Conservation (phyloP, 331 rosid species). For the Prunus yedoensis region DNA sequence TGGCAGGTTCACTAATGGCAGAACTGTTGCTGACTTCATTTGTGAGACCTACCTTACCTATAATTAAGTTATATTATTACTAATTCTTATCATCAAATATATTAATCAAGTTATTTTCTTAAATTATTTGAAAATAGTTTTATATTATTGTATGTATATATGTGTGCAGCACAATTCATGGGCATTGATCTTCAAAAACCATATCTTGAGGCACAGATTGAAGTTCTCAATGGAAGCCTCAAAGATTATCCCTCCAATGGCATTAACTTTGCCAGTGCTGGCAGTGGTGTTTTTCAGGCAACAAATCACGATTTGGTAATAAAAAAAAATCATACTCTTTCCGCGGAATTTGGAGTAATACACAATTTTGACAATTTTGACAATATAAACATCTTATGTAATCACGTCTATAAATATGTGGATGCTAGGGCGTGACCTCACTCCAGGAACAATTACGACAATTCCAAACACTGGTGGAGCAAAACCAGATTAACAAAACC, state of each 20-base stretch:
- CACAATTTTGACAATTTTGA: too few species aligned
- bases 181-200: constrained; percentile 40
- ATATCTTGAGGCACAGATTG: constrained; percentile 27
- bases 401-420: too few species aligned
- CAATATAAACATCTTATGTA: neutral
- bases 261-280: constrained; percentile 49
- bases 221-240: constrained; percentile 34
- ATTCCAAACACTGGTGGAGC: constrained; percentile 30
- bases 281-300: constrained; percentile 33
- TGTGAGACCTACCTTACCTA: constrained; percentile 17
- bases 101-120: too few species aligned
- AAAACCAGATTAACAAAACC: constrained; percentile 21
- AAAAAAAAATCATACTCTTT: neutral
- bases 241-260: constrained; percentile 42
- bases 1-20: constrained; percentile 48
- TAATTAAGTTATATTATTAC: neutral
- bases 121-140: too few species aligned
- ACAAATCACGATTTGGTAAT: constrained; percentile 27
- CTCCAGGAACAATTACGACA: constrained; percentile 34
- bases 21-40: constrained; percentile 40
- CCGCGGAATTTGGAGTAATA: neutral
- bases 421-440: constrained; percentile 26
- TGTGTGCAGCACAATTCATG: constrained; percentile 32
- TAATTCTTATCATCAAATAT: neutral
- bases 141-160: too few species aligned